Evolutionary conservation across 495 filamentous ascomycete species (phyloP), one percentile per base, ranked within the genome.

Genomic region (Talaromyces adpressus): DNA sequence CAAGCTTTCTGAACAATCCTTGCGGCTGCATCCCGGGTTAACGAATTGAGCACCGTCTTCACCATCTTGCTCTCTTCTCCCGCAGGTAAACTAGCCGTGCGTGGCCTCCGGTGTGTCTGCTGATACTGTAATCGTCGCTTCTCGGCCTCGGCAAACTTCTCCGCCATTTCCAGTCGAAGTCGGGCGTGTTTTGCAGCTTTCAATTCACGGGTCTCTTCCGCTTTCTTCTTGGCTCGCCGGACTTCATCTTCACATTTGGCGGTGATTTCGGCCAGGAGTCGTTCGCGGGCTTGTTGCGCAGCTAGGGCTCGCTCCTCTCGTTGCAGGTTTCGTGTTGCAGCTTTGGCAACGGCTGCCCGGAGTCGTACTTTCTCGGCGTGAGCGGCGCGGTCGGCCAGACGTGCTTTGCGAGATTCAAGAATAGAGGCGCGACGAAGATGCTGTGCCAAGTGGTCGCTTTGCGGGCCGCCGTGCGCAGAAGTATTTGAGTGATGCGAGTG

Each of bases 361-460:
- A 94, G 78, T 62, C 94, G 90, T n/a, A 98, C 94, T 77, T 96
- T 93, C 73, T 98, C 94, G 56, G 92, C 94, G 77, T 98, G 92
- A 51, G 91, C 91, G 11, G 93, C 95, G 51, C 93, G 85, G 72
- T 96, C 94, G 60, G 95, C 94, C 27, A 98, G 84, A 54, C 93
- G 87, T 6, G 92, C 94, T 73, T 96, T 97, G 47, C 94, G 90
- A 68, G 84, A 90, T 73, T 98, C 93, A 62, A 98, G 82, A 61
- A 98, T 96, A 25, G 91, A 93, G 7, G 90, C 88, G 54, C 93
- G 90, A 32, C 93, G 91, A 41, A 97, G 83, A 69, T 97, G 91
- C 70, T 96, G 92, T 34, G 91, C 92, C 61, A 96, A 80, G 73
- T 93, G 84, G 68, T 90, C 90, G 72, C 89, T 89, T 72, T 92